Evolutionary conservation across 495 filamentous ascomycete genomes (phyloP).

Genomic region (Chaetomidium leptoderma): DNA sequence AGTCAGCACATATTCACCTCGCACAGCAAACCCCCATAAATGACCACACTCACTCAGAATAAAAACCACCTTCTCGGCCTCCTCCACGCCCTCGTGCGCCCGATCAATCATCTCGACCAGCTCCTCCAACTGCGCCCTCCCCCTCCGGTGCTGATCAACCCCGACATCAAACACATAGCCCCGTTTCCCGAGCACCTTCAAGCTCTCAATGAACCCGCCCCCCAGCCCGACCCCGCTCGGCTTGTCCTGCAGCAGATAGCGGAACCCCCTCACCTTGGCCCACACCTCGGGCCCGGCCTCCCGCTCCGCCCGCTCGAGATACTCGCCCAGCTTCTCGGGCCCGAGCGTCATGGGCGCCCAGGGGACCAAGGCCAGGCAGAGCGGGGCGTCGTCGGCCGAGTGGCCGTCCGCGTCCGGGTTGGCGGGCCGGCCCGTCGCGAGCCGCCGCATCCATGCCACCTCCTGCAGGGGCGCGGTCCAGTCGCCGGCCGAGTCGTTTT

Average conservation of each 20-base stretch:
- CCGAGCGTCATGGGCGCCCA: conserved; percentile 77
- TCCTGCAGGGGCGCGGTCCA: conserved; percentile 61
- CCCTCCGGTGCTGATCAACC: conserved; percentile 66
- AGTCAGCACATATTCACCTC: conserved; percentile 10
- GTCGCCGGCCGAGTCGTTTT: conserved; percentile 50
- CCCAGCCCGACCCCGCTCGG: conserved; percentile 56
- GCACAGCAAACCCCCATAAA: background rate
- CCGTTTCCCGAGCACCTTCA: conserved; percentile 61
- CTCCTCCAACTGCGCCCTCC: conserved; percentile 66
- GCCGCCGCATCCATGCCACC: conserved; percentile 60
- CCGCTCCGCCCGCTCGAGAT: conserved; percentile 49
- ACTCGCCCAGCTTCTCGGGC: conserved; percentile 44
- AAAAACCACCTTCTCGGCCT: conserved; percentile 56
- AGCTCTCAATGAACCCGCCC: conserved; percentile 59
- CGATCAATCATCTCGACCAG: conserved; percentile 66
- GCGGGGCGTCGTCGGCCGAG: conserved; percentile 39
- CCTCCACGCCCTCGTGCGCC: conserved; percentile 54
- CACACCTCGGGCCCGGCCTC: conserved; percentile 44
- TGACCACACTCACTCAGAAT: conserved; percentile 60
- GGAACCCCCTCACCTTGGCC: conserved; percentile 58
- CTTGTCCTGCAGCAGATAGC: conserved; percentile 79
- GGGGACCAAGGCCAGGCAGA: conserved; percentile 65
- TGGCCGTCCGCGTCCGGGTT: conserved; percentile 60
- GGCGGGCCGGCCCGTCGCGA: conserved; percentile 54
- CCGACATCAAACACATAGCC: conserved; percentile 74